These are phyloP conservation scores for Aspergillus awamori DNA, from an alignment of 2,329 filamentous ascomycete genomes.

Conservation along the genomic window DNA sequence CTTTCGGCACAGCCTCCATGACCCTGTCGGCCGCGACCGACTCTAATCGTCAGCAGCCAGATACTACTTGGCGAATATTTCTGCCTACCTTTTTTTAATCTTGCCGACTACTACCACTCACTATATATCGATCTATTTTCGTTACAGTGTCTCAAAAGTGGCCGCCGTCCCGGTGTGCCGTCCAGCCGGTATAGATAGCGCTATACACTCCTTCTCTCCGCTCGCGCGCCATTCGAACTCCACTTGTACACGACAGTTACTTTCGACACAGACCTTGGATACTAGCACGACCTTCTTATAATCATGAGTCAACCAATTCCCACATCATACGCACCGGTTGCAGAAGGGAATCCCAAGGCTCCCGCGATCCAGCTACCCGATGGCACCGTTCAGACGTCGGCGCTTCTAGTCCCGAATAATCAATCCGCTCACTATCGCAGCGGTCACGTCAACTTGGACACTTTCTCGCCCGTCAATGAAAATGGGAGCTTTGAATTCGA, in stretches of 20 bases:
- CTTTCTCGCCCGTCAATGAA: constrained; percentile 85
- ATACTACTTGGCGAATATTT: constrained; percentile 14
- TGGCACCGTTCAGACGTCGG: constrained; percentile 24
- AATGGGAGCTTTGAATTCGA: constrained; percentile 97
- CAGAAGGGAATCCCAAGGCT: constrained; percentile 29
- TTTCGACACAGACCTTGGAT: not conserved
- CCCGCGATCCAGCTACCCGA: constrained; percentile 34
- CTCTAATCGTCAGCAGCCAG: constrained; percentile 6
- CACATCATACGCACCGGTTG: constrained; percentile 23
- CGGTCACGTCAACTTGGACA: constrained; percentile 60
- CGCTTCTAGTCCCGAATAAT: constrained; percentile 27
- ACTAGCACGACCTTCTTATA: not conserved
- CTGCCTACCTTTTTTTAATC: constrained; percentile 17
- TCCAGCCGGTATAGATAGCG: constrained; percentile 5
- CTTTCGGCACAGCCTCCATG: constrained; percentile 17
- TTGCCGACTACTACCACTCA: constrained; percentile 10
- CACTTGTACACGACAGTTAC: not conserved
- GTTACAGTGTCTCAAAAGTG: not conserved
- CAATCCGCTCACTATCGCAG: constrained; percentile 34
- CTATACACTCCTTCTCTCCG: not conserved
- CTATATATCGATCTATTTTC: constrained; percentile 22
- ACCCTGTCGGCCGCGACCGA: constrained; percentile 4
- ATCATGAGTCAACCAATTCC: constrained; percentile 30
- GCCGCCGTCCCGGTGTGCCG: not conserved
- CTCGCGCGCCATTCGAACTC: not conserved